Evolutionary conservation across 1,284 basidiomycete species (phyloP).

Genomic region (Bjerkandera adusta): DNA sequence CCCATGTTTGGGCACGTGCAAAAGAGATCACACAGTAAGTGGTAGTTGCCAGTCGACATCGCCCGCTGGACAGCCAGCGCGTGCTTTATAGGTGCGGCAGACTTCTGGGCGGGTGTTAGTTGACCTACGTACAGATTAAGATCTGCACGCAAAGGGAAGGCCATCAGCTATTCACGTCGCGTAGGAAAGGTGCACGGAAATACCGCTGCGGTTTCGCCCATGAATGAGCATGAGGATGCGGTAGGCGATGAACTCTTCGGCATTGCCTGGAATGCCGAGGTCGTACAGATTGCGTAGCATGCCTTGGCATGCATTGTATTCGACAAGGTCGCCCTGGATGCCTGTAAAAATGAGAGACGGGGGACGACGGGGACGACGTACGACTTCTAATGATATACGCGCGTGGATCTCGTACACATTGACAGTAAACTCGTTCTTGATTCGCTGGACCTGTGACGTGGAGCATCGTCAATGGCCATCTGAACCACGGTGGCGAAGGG

Average conservation of each 20-base stretch:
- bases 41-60: conserved; percentile 91
- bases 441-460: conserved; percentile 85
- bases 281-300: conserved; percentile 91
- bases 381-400: conserved; percentile 93
- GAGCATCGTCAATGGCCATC: conserved; percentile 20
- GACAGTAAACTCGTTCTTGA: conserved; percentile 98
- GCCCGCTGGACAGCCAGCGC: conserved; percentile 89
- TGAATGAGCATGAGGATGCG: conserved; percentile 95
- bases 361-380: conserved; percentile 36
- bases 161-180: not conserved
- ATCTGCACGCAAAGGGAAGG: conserved; percentile 50
- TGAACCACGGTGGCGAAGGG: conserved; percentile 10
- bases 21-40: conserved; percentile 88
- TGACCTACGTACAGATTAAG: conserved; percentile 95
- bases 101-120: conserved; percentile 89
- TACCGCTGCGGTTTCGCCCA: conserved; percentile 92
- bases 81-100: conserved; percentile 78
- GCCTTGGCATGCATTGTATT: conserved; percentile 98
- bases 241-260: conserved; percentile 96
- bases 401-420: conserved; percentile 98
- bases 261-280: conserved; percentile 86
- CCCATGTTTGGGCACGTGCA: conserved; percentile 93
- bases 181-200: conserved; percentile 24
- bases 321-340: conserved; percentile 89
- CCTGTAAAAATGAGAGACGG: conserved; percentile 1